Evolutionary conservation across 2,329 filamentous ascomycete species (phyloP), one percentile per base, ranked within the genome.

Genomic region (Penicillium sp.): DNA sequence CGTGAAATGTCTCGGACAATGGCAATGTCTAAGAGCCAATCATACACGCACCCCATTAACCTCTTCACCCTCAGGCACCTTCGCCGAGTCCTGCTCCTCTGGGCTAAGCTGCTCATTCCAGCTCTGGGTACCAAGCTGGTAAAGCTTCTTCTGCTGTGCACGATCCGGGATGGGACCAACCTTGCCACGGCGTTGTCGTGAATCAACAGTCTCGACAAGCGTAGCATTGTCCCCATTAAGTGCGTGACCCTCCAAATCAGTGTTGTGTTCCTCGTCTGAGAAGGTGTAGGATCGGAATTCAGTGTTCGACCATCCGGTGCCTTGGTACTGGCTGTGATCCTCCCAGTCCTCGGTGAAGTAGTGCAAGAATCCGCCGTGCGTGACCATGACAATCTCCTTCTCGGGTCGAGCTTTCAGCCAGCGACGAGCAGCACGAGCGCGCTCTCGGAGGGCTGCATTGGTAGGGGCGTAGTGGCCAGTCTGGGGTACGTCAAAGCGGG

Each of bases 341-440:
- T 85, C 80, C 85, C 88, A 96, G 68, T 96, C 92, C 64, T 92
- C 85, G 0, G 91, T 95, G 61, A 96, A 77, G 67, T 91, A 96
- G 72, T 96, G 92, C 67, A 96, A 72, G 65, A 93, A 90, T 1
- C 89, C 90, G 1, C 92, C 92, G 67, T 96, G 92, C 3, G 91
- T 89, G 8, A 96, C 91, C 2, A 92, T 81, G 0, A 88, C 85
- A 27, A 96, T 84, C 65, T 93, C 84, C 67, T 90, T 86, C 65
- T 85, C 82, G 4, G 76, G 75, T 25, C 78, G 68, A 10, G 62
- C 68, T 65, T 76, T 77, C 59, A 95, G 71, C 75, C 83, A 87
- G 13, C 78, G 66, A 44, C 91, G 79, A 6, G 86, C 85, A 25
- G 80, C 80, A n/a, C 77, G 76, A 0, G 89, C 89, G 16, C 90